Conservation (phyloP, 2,329 filamentous ascomycete species). For the Paraconiothyrium brasiliense region DNA sequence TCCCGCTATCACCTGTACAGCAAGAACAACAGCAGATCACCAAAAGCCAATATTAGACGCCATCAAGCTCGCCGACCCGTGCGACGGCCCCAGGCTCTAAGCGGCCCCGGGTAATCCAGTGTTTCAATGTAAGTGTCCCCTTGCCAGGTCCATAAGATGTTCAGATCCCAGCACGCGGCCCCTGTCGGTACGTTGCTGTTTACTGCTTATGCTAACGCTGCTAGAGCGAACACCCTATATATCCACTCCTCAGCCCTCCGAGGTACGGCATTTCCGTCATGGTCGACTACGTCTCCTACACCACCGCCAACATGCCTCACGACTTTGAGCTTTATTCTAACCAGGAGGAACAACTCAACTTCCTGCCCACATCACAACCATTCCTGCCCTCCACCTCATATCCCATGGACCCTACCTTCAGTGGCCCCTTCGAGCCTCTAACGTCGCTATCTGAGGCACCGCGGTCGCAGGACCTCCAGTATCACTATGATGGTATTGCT, state of each 20-base stretch:
- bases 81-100: constrained; percentile 35
- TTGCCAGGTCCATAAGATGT: constrained; percentile 36
- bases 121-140: constrained; percentile 47
- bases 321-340: constrained; percentile 52
- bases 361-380: constrained; percentile 39
- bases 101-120: constrained; percentile 32
- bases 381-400: constrained; percentile 41
- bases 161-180: constrained; percentile 29
- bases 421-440: constrained; percentile 47
- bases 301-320: constrained; percentile 41
- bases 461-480: constrained; percentile 48
- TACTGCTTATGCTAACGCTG: constrained; percentile 43
- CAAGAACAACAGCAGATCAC: constrained; percentile 38
- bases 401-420: constrained; percentile 49
- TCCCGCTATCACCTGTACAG: constrained; percentile 35
- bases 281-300: constrained; percentile 47
- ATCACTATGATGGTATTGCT: constrained; percentile 46
- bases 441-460: constrained; percentile 43
- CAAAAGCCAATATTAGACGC: constrained; percentile 28
- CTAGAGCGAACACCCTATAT: constrained; percentile 29
- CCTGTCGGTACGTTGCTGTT: constrained; percentile 22
- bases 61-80: constrained; percentile 40
- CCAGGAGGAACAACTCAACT: constrained; percentile 45
- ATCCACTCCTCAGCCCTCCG: constrained; percentile 20
- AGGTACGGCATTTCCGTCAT: constrained; percentile 33